Conservation (phyloP, 2,329 filamentous ascomycete species). For the Alternaria triticimaculans region DNA sequence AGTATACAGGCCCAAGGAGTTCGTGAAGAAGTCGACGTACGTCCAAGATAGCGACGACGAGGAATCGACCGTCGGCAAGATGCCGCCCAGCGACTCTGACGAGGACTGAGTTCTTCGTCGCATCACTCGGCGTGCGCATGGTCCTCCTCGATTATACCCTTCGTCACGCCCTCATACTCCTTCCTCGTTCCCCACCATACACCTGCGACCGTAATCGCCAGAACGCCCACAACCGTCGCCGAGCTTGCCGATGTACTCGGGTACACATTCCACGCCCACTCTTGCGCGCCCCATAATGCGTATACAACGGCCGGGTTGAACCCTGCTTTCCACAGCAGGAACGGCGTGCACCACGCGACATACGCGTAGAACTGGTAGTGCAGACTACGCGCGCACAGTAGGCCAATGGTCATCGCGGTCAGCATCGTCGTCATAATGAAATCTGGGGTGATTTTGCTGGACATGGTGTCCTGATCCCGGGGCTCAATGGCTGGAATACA, state of each 20-base stretch:
- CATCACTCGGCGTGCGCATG: conserved; percentile 44
- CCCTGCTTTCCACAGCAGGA: conserved; percentile 80
- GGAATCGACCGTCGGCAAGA: conserved; percentile 80
- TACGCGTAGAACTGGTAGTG: conserved; percentile 98
- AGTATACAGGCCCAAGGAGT: conserved; percentile 74
- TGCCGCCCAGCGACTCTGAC: conserved; percentile 83
- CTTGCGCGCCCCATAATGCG: conserved; percentile 76
- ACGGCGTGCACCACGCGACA: conserved; percentile 87
- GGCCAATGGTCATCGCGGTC: conserved; percentile 76
- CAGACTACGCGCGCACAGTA: conserved; percentile 84
- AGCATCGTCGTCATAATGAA: conserved; percentile 81
- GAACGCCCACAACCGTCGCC: conserved; percentile 70
- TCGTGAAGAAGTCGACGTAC: conserved; percentile 68
- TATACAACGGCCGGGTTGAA: conserved; percentile 72
- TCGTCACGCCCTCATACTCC: conserved; percentile 49
- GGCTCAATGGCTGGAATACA: conserved; percentile 52
- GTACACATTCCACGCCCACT: conserved; percentile 94
- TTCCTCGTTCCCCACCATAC: conserved; percentile 65
- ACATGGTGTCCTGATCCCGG: conserved; percentile 62
- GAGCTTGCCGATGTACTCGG: conserved; percentile 77
- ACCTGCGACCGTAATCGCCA: conserved; percentile 70
- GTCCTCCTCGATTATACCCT: conserved; percentile 33
- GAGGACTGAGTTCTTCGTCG: conserved; percentile 53
- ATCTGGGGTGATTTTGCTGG: conserved; percentile 67
- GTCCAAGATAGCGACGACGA: conserved; percentile 73